Percentiles rank a stretch among this genome's conserved stretches.
These are phyloP conservation scores for Apiotrichum akiyoshidainum DNA, from an alignment of 1,284 basidiomycete genomes.

Conservation along the genomic window DNA sequence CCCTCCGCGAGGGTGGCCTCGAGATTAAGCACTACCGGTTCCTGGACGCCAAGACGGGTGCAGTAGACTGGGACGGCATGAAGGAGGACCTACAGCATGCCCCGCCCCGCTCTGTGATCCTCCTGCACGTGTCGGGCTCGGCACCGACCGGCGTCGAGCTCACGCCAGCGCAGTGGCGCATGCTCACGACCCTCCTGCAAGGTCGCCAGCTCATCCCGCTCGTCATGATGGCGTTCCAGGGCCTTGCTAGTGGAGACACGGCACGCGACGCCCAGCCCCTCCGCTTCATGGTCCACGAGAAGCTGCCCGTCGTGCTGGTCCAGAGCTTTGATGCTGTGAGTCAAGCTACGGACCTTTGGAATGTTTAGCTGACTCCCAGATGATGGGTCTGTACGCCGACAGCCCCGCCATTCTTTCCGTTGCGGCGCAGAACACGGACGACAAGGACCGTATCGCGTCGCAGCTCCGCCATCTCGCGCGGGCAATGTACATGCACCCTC, in stretches of 20 bases:
- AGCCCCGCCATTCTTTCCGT: conserved; percentile 46
- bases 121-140: conserved; percentile 91
- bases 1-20: conserved; percentile 42
- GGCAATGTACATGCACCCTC: conserved; percentile 43
- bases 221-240: conserved; percentile 48
- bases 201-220: conserved; percentile 45
- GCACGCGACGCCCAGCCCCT: conserved; percentile 47
- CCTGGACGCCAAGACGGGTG: conserved; percentile 85
- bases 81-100: conserved; percentile 59
- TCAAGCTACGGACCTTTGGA: neutral
- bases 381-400: conserved; percentile 49
- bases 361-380: conserved; percentile 24
- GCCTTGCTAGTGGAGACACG: conserved; percentile 44
- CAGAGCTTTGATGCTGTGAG: conserved; percentile 49
- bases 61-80: conserved; percentile 77
- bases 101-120: conserved; percentile 70
- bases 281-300: conserved; percentile 48
- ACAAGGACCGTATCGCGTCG: conserved; percentile 40
- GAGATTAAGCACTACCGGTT: conserved; percentile 56
- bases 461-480: conserved; percentile 44
- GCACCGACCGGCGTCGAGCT: conserved; percentile 96
- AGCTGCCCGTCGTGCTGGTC: conserved; percentile 45
- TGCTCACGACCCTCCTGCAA: conserved; percentile 55
- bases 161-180: conserved; percentile 80
- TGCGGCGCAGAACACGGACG: conserved; percentile 35